Evolutionary conservation across 2,329 filamentous ascomycete genomes (phyloP), one percentile per base, ranked within the genome.

Genomic region (Beauveria medogensis): DNA sequence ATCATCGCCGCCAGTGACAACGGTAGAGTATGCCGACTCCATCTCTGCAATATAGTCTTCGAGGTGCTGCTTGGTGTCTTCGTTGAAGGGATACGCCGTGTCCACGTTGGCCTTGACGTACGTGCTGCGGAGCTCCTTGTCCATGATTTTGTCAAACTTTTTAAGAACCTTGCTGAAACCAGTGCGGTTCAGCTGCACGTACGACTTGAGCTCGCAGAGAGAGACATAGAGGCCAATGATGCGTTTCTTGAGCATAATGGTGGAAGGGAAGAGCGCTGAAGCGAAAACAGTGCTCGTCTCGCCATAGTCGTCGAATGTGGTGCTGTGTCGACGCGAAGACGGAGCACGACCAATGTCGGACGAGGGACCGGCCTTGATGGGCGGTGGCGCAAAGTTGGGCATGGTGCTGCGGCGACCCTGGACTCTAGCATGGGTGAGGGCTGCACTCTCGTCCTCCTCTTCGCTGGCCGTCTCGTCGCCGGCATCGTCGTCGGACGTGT

Each of bases 111-210:
- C 77, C 60, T 84, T 81, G 73, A 97, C 85, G 72, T 96, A 99
- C 51, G 81, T 78, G 16, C 83, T 78, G 66, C 93, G 92, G 60
- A 97, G 79, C 67, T 87, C 87, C 65, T 88, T 87, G 73, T 97
- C 89, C 62, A 96, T 77, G 61, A 90, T 97, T 79, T 99, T 99
- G 80, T 99, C 94, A 70, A 94, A 99, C 74, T 99, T 99, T 77
- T 99, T 99, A 66, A 97, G 77, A 0, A 96, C 92, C 75, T 99
- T 99, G 69, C 88, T 85, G 76, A 99, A 99, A 14, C 94, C 94
- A 0, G 94, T 99, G 75, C 90, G 89, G 80, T 99, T 99, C 64
- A 99, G 84, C 76, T 97, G 93, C 60, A 92, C 87, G 70, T 92
- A 99, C 2, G 93, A 97, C 71, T 96, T 95, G 69, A 99, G 84